Conservation (phyloP, 1,139 yeast species). For the Pichia cactophila region DNA sequence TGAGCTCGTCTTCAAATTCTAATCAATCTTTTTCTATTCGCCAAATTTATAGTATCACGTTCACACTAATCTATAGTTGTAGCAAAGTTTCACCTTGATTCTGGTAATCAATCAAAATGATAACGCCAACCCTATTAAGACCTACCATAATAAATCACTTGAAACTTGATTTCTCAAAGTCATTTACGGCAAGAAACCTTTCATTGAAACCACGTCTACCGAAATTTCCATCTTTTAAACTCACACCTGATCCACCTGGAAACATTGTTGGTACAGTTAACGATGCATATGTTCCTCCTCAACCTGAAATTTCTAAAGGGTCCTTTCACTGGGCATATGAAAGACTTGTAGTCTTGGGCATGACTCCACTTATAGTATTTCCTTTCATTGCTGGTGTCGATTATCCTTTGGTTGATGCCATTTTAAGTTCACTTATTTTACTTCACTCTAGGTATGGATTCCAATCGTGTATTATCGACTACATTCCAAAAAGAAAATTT, state of each 20-base stretch:
- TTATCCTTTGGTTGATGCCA: constrained; percentile 48
- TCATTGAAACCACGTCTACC: constrained; percentile 16
- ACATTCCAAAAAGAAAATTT: constrained; percentile 66
- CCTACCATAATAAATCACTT: constrained; percentile 5
- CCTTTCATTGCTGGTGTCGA: constrained; percentile 55
- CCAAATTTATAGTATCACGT: neutral
- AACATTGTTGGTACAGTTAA: constrained; percentile 67
- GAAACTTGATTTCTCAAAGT: neutral
- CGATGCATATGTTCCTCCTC: constrained; percentile 62
- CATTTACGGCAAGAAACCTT: constrained; percentile 4
- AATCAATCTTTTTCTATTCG: neutral
- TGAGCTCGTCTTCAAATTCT: neutral
- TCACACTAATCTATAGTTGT: too few species aligned
- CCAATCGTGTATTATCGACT: constrained; percentile 73
- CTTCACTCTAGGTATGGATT: constrained; percentile 66
- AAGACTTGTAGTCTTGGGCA: constrained; percentile 47
- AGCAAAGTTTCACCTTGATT: too few species aligned
- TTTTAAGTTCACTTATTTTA: constrained; percentile 47
- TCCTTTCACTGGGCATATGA: constrained; percentile 71
- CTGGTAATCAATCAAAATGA: neutral
- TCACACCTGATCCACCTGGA: constrained; percentile 40
- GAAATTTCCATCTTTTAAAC: constrained; percentile 13
- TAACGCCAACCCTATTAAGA: constrained; percentile 4
- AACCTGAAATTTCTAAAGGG: constrained; percentile 49
- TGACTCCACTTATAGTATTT: constrained; percentile 56